These are phyloP conservation scores for Avena insularis DNA, from an alignment of 176 grass and related monocot species.

Conservation along the genomic window DNA sequence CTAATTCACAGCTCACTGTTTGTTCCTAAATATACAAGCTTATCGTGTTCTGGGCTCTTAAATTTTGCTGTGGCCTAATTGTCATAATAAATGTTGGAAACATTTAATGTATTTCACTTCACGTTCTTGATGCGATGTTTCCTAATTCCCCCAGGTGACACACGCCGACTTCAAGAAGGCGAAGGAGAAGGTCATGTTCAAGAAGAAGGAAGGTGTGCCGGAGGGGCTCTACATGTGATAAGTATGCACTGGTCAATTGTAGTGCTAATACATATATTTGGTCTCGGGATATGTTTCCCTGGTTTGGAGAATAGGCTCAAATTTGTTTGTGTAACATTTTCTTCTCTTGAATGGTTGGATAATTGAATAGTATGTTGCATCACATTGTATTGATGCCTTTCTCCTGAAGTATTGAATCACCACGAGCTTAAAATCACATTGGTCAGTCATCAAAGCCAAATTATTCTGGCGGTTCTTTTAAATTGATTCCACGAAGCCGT, in stretches of 20 bases:
- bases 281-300: slow-evolving; percentile 29
- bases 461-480: neutral
- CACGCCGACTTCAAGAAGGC: slow-evolving; percentile 94
- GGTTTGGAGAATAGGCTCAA: slow-evolving; percentile 22
- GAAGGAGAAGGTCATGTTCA: slow-evolving; percentile 99
- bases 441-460: neutral
- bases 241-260: slow-evolving; percentile 14
- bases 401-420: neutral
- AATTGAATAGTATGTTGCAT: slow-evolving; percentile 29
- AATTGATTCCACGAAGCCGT: neutral
- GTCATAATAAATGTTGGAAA: neutral
- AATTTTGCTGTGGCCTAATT: neutral
- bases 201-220: slow-evolving; percentile 99
- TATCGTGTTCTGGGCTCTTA: neutral
- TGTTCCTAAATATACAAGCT: neutral
- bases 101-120: neutral
- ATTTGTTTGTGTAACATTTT: slow-evolving; percentile 5
- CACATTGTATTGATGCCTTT: slow-evolving; percentile 21
- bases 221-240: slow-evolving; percentile 96
- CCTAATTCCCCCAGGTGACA: slow-evolving; percentile 58
- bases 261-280: slow-evolving; percentile 8
- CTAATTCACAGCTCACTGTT: neutral
- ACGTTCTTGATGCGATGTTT: slow-evolving; percentile 21
- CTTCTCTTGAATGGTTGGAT: slow-evolving; percentile 5
- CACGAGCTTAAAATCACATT: neutral